Evolutionary conservation across 306 rosid genomes (phyloP), one percentile per base, ranked within the genome.

Genomic region (Citrullus amarus): DNA sequence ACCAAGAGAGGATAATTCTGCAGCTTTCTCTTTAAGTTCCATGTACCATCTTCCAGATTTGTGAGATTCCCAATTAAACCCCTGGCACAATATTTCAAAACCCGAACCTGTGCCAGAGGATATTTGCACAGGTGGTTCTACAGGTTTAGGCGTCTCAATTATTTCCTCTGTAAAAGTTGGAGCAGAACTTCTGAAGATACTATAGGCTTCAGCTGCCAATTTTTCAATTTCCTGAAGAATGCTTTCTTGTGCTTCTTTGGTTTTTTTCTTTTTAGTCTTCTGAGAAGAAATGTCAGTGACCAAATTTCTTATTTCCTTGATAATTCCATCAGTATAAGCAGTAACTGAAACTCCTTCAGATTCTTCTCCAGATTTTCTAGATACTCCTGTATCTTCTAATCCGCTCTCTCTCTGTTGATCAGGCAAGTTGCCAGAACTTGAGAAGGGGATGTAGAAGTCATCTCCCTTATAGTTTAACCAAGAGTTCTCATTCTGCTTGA

Each of bases 11-110:
- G 97, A 77, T 75, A 96, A 80, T 55, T 86, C 90, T 65, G 88
- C 82, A 79, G 89, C 92, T 83, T 87, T 91, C 80, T 86, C 88
- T 88, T 91, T 83, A 83, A 96, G 90, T 82, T 90, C 93, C 87
- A 81, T 44, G 87, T 91, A 96, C 98, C 99, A 96, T 86, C 84
- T 88, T 81, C 99, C 88, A 79, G 96, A 87, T 84, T 91, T 96
- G 85, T 91, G 85, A 76, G 99, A 96, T 85, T 96, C 99, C 99
- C 98, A 96, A 36, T 96, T 96, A 88, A 96, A 96, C 38, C 96
- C 98, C 88, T 96, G 99, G 91, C 99, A 96, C 80, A 96, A 43
- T 84, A 96, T 88, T 87, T 96, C 99, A 79, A 80, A 86, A 11
- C 98, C 99, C 2, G 96, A 83, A 82, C 99, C 98, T 10, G 93